Evolutionary conservation across 805 yeast species (phyloP), one percentile per base, ranked within the genome.

Genomic region (Nakazawaea wickerhamii): DNA sequence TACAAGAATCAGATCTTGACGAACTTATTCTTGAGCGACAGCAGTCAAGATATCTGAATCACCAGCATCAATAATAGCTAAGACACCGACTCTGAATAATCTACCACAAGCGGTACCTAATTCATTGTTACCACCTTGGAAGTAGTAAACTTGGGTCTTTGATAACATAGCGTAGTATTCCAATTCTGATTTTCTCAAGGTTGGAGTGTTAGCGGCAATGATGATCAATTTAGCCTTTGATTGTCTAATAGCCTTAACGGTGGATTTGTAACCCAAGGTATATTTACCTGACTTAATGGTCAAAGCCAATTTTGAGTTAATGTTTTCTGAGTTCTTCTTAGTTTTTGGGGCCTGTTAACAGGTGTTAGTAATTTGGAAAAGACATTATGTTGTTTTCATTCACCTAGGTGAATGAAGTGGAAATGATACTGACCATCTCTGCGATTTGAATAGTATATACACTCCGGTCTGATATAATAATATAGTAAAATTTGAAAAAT

Each of bases 121-220:
- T 79, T 91, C 98, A 78, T 91, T 91, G 96, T 91, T 91, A 74
- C 96, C 95, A 81, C 97, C 98, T 76, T 84, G 93, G 95, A 90
- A 93, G 90, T 90, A 95, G 93, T 91, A 90, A 57, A 82, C 84
- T 67, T 79, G 80, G 70, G 96, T 86, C 87, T 90, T 91, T 71
- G 98, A 85, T 72, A 93, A 84, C 99, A 93, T 91, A 67, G 98
- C 97, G 88, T 93, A 93, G 84, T 93, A 93, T 82, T 93, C 99
- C 73, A 93, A 83, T 84, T 93, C 99, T 61, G 98, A 88, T 81
- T 93, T 91, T 84, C 98, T 91, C 74, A 93, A 85, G 65, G 91
- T 95, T 77, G 99, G 99, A 67, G 98, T 93, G 93, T 93, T 93
- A 70, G 95, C 93, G 65, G 99, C 96, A 66, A 93, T 81, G 77